Evolutionary conservation across 1,284 basidiomycete genomes (phyloP).

Genomic region (Ganoderma lingzhi): DNA sequence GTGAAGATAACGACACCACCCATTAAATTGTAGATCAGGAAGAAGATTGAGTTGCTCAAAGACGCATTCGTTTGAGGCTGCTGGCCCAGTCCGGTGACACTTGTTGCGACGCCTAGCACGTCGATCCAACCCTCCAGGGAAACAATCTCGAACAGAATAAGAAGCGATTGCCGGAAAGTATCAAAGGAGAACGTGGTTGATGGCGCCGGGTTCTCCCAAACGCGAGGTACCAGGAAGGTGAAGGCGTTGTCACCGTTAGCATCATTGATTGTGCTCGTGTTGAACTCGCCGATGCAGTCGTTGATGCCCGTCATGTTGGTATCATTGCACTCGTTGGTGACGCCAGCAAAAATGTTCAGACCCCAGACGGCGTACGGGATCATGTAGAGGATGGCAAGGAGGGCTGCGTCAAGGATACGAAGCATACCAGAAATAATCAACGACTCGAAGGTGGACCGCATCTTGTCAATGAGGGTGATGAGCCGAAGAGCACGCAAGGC

Average conservation of each 20-base stretch:
- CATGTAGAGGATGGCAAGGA: conserved; percentile 95
- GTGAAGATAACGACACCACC: conserved; percentile 93
- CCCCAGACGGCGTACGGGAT: conserved; percentile 99
- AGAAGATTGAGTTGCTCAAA: conserved; percentile 90
- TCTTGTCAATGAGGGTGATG: conserved; percentile 88
- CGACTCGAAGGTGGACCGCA: conserved; percentile 93
- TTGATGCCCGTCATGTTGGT: conserved; percentile 57
- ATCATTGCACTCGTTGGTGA: conserved; percentile 91
- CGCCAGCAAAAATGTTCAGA: conserved; percentile 91
- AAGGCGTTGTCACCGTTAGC: conserved; percentile 45
- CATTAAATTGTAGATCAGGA: conserved; percentile 92
- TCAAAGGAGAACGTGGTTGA: conserved; percentile 94
- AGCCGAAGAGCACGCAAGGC: conserved; percentile 90
- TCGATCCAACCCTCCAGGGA: conserved; percentile 97
- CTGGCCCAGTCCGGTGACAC: conserved; percentile 72
- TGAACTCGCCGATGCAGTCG: conserved; percentile 83
- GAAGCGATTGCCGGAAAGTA: conserved; percentile 83
- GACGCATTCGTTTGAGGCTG: conserved; percentile 81
- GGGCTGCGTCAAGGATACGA: conserved; percentile 90
- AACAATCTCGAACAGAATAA: conserved; percentile 97
- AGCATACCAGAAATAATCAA: conserved; percentile 89
- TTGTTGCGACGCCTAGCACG: conserved; percentile 87
- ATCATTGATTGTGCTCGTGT: conserved; percentile 55
- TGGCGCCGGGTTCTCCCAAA: conserved; percentile 88
- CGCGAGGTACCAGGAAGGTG: conserved; percentile 82